These are phyloP conservation scores for Pugionium cornutum DNA, from an alignment of 345 rosid genomes.

Conservation along the genomic window DNA sequence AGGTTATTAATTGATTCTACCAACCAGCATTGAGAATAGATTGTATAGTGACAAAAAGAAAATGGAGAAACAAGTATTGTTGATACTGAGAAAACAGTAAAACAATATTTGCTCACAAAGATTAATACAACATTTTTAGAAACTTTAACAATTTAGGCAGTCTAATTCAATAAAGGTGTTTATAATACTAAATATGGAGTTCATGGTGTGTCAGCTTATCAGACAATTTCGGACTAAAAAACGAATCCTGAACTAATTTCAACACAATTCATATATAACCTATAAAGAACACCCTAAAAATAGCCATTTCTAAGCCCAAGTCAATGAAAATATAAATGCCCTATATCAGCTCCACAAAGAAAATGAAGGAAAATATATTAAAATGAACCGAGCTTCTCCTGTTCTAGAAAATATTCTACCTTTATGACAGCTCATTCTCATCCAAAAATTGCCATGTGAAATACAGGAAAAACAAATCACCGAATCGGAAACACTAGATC, in stretches of 20 bases:
- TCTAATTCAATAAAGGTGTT: not conserved
- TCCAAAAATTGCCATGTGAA: slow-evolving; percentile 26
- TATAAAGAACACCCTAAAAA: slow-evolving; percentile 23
- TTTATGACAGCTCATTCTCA: slow-evolving; percentile 23
- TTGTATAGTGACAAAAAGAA: slow-evolving; percentile 8
- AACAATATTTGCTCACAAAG: not conserved
- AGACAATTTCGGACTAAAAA: not conserved
- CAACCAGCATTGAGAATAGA: slow-evolving; percentile 20
- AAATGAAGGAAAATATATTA: not conserved
- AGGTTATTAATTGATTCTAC: slow-evolving; percentile 20
- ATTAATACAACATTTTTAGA: slow-evolving; percentile 23
- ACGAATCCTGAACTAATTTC: not conserved
- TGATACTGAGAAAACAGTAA: not conserved
- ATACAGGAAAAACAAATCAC: not conserved
- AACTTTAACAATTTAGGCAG: slow-evolving; percentile 19
- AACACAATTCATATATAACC: not conserved
- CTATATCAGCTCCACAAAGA: slow-evolving; percentile 21
- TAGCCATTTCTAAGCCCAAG: slow-evolving; percentile 16
- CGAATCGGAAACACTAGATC: slow-evolving; percentile 39
- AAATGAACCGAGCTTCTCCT: slow-evolving; percentile 3
- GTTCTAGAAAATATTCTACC: not conserved
- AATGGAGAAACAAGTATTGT: not conserved
- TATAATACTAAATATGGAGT: slow-evolving; percentile 27
- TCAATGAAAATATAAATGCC: slow-evolving; percentile 15
- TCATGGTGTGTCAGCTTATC: not conserved